Evolutionary conservation across 2,329 filamentous ascomycete genomes (phyloP).

Genomic region (Fusarium sp.): DNA sequence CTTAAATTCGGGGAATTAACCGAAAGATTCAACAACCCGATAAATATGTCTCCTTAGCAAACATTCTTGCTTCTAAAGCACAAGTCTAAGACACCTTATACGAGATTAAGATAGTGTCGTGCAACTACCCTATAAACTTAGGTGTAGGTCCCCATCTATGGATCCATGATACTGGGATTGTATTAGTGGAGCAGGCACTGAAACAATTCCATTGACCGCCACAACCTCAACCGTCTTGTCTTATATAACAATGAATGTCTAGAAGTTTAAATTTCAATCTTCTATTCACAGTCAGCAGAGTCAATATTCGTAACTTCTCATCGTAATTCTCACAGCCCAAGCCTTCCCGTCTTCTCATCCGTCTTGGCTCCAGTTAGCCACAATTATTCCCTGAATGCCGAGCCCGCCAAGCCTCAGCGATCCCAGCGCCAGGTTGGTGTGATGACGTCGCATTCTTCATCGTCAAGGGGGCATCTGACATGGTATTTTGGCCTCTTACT

Average conservation of each 20-base stretch:
- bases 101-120: not conserved
- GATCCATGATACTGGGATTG: not conserved
- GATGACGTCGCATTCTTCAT: constrained; percentile 36
- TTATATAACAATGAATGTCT: not conserved
- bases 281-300: not conserved
- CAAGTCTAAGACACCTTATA: not conserved
- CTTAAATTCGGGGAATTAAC: too few species aligned
- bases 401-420: constrained; percentile 29
- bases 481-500: constrained; percentile 19
- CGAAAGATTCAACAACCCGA: too few species aligned
- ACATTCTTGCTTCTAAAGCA: not conserved
- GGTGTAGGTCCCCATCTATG: not conserved
- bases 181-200: constrained; percentile 1
- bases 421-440: constrained; percentile 24
- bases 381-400: not conserved
- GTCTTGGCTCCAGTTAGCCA: constrained; percentile 7
- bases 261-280: not conserved
- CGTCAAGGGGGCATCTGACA: constrained; percentile 29
- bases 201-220: constrained; percentile 1
- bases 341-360: not conserved
- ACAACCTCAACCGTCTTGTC: not conserved
- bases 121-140: not conserved
- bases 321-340: not conserved
- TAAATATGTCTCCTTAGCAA: not conserved
- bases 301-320: not conserved